Conservation (phyloP, 352 stramenopile species). For the Thalassiosira ordinaria region DNA sequence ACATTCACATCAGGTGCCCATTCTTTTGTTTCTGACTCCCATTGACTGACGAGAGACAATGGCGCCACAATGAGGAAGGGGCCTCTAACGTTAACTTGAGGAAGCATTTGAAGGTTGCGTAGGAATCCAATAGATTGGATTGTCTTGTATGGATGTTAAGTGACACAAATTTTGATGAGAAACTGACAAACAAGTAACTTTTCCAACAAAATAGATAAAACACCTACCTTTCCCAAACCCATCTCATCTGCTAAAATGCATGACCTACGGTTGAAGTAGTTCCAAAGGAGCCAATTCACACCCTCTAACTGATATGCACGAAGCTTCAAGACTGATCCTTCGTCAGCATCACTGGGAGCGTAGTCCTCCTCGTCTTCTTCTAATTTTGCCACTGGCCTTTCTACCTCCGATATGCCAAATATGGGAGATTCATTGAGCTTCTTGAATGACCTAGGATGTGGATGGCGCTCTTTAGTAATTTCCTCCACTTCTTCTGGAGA, state of each 20-base stretch:
- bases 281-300: constrained; percentile 98
- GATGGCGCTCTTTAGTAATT: constrained; percentile 65
- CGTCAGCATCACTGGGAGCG: constrained; percentile 82
- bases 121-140: constrained; percentile 96
- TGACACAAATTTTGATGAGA: constrained; percentile 6
- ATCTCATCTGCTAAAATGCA: constrained; percentile 96
- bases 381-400: constrained; percentile 66
- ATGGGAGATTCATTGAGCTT: constrained; percentile 81
- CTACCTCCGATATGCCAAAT: constrained; percentile 75
- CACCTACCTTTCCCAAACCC: constrained; percentile 87
- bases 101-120: constrained; percentile 91
- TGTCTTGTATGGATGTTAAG: constrained; percentile 78
- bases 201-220: constrained; percentile 4
- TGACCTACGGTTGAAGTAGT: constrained; percentile 96
- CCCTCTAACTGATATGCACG: constrained; percentile 97
- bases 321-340: constrained; percentile 81
- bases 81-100: constrained; percentile 91
- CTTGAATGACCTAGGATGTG: constrained; percentile 79
- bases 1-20: constrained; percentile 88
- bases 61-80: constrained; percentile 98
- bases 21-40: constrained; percentile 90
- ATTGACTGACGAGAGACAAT: constrained; percentile 97
- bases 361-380: constrained; percentile 82
- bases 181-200: constrained; percentile 18
- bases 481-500: constrained; percentile 55